A percentile compares a stretch with the other conserved stretches of the same genome.
Evolutionary conservation across 2,329 filamentous ascomycete genomes (phyloP).

Genomic region (Colletotrichum spaethianum): DNA sequence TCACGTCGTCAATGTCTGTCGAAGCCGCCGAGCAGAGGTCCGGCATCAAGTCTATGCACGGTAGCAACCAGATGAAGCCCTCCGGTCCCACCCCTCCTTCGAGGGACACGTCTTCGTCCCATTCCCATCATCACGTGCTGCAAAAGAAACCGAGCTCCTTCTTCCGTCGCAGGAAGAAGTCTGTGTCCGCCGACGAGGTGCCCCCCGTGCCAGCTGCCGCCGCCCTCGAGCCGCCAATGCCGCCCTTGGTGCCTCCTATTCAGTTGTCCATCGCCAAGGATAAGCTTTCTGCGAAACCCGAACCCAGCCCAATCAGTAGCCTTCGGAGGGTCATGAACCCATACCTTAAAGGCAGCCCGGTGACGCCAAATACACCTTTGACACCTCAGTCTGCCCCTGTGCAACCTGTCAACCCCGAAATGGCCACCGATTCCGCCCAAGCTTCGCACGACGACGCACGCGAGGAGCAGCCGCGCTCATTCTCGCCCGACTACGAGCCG

Average conservation of each 20-base stretch:
- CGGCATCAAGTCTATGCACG: constrained; percentile 58
- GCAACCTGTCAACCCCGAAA: constrained; percentile 25
- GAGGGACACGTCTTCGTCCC: constrained; percentile 60
- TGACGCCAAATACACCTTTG: constrained; percentile 37
- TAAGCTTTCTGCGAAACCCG: constrained; percentile 51
- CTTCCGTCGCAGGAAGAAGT: constrained; percentile 95
- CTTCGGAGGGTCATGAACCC: constrained; percentile 90
- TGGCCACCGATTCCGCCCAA: constrained; percentile 15
- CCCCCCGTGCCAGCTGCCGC: constrained; percentile 70
- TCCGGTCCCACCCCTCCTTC: constrained; percentile 63
- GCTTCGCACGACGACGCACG: constrained; percentile 13
- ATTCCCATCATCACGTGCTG: constrained; percentile 67
- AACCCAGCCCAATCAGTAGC: constrained; percentile 81
- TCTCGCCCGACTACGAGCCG: constrained; percentile 83
- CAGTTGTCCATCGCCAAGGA: constrained; percentile 50
- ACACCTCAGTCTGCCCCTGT: constrained; percentile 23
- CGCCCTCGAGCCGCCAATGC: constrained; percentile 53
- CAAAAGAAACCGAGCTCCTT: constrained; percentile 96
- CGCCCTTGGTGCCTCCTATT: constrained; percentile 52
- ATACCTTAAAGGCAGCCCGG: constrained; percentile 69
- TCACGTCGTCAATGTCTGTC: constrained; percentile 53
- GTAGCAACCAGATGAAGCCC: constrained; percentile 62
- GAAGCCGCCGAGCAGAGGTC: constrained; percentile 54
- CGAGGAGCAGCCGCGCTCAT: constrained; percentile 66
- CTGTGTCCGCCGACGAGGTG: constrained; percentile 75